Conservation (phyloP, 805 yeast species). For the Kodamaea kaohsiungensis region DNA sequence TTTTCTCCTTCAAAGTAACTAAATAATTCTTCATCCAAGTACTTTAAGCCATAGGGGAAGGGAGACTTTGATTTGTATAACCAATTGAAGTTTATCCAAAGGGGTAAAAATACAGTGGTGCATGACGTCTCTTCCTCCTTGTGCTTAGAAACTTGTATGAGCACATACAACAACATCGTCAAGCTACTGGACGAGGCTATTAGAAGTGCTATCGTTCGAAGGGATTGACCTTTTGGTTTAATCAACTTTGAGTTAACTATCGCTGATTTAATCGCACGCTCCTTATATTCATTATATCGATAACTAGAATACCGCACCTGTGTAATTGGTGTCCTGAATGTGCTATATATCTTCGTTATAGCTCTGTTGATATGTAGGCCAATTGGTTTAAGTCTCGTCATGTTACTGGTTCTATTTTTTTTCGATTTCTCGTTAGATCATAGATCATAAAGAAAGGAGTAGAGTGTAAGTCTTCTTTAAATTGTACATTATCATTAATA, state of each 20-base stretch:
- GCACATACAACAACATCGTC: slow-evolving; percentile 25
- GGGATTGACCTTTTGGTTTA: slow-evolving; percentile 16
- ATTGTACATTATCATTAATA: not conserved
- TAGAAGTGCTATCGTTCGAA: slow-evolving; percentile 21
- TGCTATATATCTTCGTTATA: too few species aligned
- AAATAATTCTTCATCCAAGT: slow-evolving; percentile 25
- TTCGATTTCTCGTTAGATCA: too few species aligned
- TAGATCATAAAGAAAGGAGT: too few species aligned
- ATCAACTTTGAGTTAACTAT: slow-evolving; percentile 10
- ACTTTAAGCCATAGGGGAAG: slow-evolving; percentile 28
- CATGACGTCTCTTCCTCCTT: slow-evolving; percentile 4
- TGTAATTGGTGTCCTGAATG: not conserved
- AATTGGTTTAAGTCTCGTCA: too few species aligned
- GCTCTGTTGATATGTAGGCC: too few species aligned
- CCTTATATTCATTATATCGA: not conserved
- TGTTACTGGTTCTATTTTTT: too few species aligned
- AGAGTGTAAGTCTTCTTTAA: too few species aligned
- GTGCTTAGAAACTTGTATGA: slow-evolving; percentile 18
- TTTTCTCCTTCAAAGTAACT: slow-evolving; percentile 15
- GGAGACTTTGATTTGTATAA: slow-evolving; percentile 21
- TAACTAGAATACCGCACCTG: not conserved
- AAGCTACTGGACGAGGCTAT: slow-evolving; percentile 23
- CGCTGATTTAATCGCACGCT: not conserved
- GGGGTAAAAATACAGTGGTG: slow-evolving; percentile 21
- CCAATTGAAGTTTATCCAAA: slow-evolving; percentile 31